Conservation (phyloP, 73 alveolate genomes). For the Symbiodinium pilosum region DNA sequence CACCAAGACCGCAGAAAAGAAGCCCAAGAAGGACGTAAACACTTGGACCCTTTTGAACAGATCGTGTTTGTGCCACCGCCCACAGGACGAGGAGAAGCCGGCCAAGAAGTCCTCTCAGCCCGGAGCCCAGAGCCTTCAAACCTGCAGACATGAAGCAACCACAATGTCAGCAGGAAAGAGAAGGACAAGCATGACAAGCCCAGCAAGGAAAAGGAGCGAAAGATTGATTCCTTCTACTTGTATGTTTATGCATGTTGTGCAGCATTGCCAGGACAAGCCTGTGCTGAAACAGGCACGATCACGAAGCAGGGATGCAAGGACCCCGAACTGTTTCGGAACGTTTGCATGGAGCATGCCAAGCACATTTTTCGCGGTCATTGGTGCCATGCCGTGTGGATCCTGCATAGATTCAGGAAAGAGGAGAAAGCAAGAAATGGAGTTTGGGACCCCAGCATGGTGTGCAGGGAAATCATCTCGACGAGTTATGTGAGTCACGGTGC, state of each 20-base stretch:
- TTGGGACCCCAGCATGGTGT: background rate
- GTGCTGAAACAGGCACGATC: background rate
- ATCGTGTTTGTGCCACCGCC: background rate
- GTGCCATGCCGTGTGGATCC: background rate
- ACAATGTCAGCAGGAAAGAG: background rate
- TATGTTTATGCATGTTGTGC: too few species aligned
- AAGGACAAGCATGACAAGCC: constrained; percentile 9
- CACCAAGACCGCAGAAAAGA: background rate
- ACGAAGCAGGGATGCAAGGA: constrained; percentile 7
- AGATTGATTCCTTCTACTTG: background rate
- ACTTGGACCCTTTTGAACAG: too few species aligned
- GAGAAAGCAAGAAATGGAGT: background rate
- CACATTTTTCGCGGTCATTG: too few species aligned
- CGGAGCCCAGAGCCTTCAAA: background rate
- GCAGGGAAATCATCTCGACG: too few species aligned
- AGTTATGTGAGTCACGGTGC: too few species aligned
- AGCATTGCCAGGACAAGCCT: background rate
- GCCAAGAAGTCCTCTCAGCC: background rate
- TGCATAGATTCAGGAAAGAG: background rate
- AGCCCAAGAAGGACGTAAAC: background rate
- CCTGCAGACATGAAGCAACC: background rate
- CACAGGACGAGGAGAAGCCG: background rate
- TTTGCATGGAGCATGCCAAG: too few species aligned
- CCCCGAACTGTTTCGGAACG: too few species aligned
- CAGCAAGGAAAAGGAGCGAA: constrained; percentile 62